Evolutionary conservation across 768 basidiomycete genomes (phyloP).

Genomic region (Amanita fuliginea): DNA sequence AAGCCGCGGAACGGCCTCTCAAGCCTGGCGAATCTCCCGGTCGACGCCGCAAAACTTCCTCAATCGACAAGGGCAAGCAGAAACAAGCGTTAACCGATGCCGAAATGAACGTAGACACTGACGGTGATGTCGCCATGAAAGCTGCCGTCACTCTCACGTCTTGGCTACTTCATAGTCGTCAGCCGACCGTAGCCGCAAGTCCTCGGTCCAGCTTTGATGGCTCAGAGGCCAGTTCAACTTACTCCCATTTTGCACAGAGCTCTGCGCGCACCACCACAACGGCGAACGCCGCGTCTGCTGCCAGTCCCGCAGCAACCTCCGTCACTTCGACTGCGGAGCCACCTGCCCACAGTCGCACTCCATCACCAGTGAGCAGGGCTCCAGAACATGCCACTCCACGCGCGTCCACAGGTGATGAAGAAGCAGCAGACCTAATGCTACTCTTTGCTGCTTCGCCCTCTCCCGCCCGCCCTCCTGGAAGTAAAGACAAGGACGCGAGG

Average conservation of each 20-base stretch:
- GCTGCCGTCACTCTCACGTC: constrained; percentile 75
- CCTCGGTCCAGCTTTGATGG: constrained; percentile 65
- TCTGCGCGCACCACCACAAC: constrained; percentile 46
- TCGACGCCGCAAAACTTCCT: constrained; percentile 31
- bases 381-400: constrained; percentile 29
- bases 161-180: constrained; percentile 50
- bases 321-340: constrained; percentile 19
- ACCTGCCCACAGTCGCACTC: constrained; percentile 25
- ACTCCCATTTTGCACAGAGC: constrained; percentile 57
- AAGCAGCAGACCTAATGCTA: constrained; percentile 81
- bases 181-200: constrained; percentile 45
- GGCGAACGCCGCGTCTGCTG: constrained; percentile 24
- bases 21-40: constrained; percentile 24
- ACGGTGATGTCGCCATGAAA: constrained; percentile 67
- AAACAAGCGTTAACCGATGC: constrained; percentile 30
- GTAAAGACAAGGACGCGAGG: constrained; percentile 32
- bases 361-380: constrained; percentile 21
- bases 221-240: constrained; percentile 52
- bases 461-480: constrained; percentile 41
- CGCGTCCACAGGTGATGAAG: constrained; percentile 54
- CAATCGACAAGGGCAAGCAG: constrained; percentile 38
- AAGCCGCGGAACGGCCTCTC: constrained; percentile 19
- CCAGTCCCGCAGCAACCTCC: constrained; percentile 29
- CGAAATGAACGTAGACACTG: constrained; percentile 28
- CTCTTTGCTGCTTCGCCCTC: constrained; percentile 81